Evolutionary conservation across 257 asterid genomes (phyloP).

Genomic region (Penstemon eatonii): DNA sequence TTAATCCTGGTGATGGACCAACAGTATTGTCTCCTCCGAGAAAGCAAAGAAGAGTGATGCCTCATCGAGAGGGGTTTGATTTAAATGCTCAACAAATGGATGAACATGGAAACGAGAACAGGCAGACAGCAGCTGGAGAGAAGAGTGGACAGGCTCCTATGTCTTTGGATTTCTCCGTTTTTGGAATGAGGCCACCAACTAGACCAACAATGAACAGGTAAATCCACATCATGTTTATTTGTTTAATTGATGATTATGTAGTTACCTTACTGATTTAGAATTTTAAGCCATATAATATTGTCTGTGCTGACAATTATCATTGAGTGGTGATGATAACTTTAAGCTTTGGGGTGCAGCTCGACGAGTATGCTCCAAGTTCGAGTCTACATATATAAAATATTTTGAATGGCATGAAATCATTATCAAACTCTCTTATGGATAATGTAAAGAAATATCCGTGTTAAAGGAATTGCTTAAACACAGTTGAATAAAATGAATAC

Average conservation of each 20-base stretch:
- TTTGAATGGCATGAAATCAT: neutral
- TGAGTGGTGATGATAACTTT: neutral
- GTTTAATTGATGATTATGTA: constrained; percentile 23
- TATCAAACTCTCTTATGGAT: neutral
- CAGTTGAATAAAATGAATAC: neutral
- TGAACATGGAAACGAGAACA: constrained; percentile 57
- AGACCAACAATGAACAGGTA: constrained; percentile 98
- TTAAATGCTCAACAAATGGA: constrained; percentile 48
- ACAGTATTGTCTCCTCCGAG: constrained; percentile 93
- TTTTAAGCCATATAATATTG: neutral
- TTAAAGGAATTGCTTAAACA: neutral
- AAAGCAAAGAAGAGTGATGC: constrained; percentile 93
- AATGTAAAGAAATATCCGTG: too few species aligned
- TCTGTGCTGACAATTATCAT: constrained; percentile 1
- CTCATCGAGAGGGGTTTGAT: constrained; percentile 77
- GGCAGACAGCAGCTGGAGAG: constrained; percentile 63
- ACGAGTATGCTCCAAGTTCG: neutral
- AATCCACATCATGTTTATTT: constrained; percentile 3
- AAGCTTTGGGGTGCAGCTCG: neutral
- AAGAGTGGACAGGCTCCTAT: constrained; percentile 75
- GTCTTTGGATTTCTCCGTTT: constrained; percentile 91
- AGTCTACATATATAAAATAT: neutral
- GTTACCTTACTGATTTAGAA: constrained; percentile 13
- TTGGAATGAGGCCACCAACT: constrained; percentile 72
- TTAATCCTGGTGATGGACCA: constrained; percentile 70